phyloP scores from a whole-genome alignment of 805 yeast genomes.

The Grigorovia transvaalensis region DNA sequence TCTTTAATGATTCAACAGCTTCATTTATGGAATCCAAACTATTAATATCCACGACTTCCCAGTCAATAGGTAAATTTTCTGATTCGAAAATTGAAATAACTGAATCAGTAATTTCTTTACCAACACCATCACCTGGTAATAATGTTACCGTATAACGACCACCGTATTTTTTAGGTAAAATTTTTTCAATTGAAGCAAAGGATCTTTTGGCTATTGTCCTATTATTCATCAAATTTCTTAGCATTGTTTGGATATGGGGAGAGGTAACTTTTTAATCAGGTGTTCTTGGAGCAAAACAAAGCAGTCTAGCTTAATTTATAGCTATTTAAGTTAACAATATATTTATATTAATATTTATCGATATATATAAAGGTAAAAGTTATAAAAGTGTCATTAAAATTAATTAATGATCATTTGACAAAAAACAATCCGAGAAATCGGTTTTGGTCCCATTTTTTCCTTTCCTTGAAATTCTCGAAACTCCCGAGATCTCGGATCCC shows the following conservation, averaged over 20 bases:
- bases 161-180: slow-evolving; percentile 85
- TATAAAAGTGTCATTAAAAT: background rate
- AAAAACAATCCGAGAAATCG: background rate
- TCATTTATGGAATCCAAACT: slow-evolving; percentile 56
- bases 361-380: background rate
- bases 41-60: slow-evolving; percentile 72
- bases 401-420: background rate
- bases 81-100: slow-evolving; percentile 82
- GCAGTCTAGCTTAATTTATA: background rate
- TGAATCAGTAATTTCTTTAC: slow-evolving; percentile 89
- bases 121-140: slow-evolving; percentile 98
- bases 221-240: slow-evolving; percentile 24
- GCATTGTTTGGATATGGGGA: slow-evolving; percentile 14
- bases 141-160: slow-evolving; percentile 89
- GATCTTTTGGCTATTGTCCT: slow-evolving; percentile 44
- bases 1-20: slow-evolving; percentile 83
- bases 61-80: slow-evolving; percentile 84
- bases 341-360: no score
- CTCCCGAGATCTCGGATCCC: background rate
- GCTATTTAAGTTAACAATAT: background rate
- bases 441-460: background rate
- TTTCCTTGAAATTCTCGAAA: background rate
- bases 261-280: no score
- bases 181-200: slow-evolving; percentile 38
- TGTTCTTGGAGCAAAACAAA: no score